Evolutionary conservation across 768 basidiomycete species (phyloP), one percentile per base, ranked within the genome.

Genomic region (Omphalotus guepiniiformis): DNA sequence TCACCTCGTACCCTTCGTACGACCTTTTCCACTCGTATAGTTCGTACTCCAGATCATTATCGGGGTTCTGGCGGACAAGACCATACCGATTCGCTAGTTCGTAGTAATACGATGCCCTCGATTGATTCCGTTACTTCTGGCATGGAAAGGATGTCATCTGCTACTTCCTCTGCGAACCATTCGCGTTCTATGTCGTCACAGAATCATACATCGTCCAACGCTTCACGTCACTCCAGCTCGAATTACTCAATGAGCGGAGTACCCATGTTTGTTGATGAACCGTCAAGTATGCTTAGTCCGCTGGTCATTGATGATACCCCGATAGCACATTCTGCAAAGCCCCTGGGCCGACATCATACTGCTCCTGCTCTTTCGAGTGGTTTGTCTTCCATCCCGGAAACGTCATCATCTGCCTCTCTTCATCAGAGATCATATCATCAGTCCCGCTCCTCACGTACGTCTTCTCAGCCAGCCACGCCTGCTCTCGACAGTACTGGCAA

Each of bases 31-130:
- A 56, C 77, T n/a, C 78, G 68, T 46, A 82, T 86, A 59, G 69
- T 88, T 26, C 82, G 86, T 39, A 85, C 80, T 3, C 86, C 86
- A 1, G 71, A 73, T 4, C 75, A 87, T 57, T 88, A 86, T 50
- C 46, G 46, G 35, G 22, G n/a, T n/a, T n/a, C n/a, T n/a, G n/a
- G 13, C 35, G 37, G 59, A 60, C 16, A 45, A 11, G 27, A 28
- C 28, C 25, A 19, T 13, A 23, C 45, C 15, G 27, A 23, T 26
- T 50, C 49, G 3, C 26, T 21, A 16, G 42, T 29, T 6, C 26
- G 40, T 23, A 47, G 44, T 37, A 26, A 26, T 18, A 46, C 36
- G 4, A 47, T 35, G 36, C 50, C 49, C 25, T 59, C 62, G 3
- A 54, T 59, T 16, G 64, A 63, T 36, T 55, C 64, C 8, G 55